Evolutionary conservation across 169 alveolate genomes (phyloP).

Genomic region (Pseudocohnilembus persalinus): DNA sequence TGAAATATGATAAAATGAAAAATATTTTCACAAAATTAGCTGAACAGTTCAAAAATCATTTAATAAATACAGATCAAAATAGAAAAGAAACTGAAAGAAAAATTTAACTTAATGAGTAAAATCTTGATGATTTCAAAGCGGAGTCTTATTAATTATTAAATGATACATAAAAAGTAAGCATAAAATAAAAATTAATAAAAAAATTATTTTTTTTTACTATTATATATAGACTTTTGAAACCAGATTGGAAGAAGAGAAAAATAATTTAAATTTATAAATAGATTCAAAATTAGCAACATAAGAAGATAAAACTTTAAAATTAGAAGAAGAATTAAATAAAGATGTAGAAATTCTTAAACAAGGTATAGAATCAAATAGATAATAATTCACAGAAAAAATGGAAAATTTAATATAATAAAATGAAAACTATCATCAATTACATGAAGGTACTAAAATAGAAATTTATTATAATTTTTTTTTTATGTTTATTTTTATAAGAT

Average conservation of each 20-base stretch:
- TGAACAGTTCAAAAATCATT: constrained; percentile 34
- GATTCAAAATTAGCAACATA: neutral
- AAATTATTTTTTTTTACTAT: no score
- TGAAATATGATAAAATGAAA: constrained; percentile 38
- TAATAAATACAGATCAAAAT: constrained; percentile 24
- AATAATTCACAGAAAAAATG: neutral
- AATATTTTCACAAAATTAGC: constrained; percentile 37
- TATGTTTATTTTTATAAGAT: neutral
- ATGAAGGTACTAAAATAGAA: no score
- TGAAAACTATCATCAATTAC: neutral
- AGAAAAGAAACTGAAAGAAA: constrained; percentile 28
- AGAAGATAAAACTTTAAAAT: neutral
- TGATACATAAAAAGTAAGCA: constrained; percentile 16
- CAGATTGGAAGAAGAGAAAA: constrained; percentile 8
- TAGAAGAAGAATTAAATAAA: constrained; percentile 20
- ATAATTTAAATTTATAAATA: constrained; percentile 5
- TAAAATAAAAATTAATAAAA: no score
- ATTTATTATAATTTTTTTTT: no score
- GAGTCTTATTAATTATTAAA: constrained; percentile 23
- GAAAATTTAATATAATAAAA: no score
- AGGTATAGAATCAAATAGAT: constrained; percentile 3
- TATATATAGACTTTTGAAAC: constrained; percentile 1
- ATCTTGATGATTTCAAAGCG: constrained; percentile 17
- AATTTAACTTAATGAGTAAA: constrained; percentile 5
- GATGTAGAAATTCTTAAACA: constrained; percentile 1